These are phyloP conservation scores for Kazachstania martiniae DNA, from an alignment of 805 yeast genomes.

Conservation along the genomic window DNA sequence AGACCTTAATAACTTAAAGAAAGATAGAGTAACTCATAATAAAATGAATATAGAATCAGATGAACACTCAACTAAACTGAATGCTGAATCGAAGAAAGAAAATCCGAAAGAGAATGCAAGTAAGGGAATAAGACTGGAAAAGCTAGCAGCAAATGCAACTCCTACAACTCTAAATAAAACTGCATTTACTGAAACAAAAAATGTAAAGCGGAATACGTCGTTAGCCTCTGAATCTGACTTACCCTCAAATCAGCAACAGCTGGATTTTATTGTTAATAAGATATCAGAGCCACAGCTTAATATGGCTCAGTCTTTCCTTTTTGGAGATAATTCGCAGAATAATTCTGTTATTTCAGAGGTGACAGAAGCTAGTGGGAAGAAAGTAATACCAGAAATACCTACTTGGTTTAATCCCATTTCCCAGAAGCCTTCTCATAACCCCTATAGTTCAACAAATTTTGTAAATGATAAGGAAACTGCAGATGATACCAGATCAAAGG, in stretches of 20 bases:
- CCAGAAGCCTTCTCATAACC: slow-evolving; percentile 8
- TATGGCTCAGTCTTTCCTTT: slow-evolving; percentile 11
- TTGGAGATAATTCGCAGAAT: slow-evolving; percentile 5
- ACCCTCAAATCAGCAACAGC: too few species aligned
- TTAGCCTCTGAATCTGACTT: slow-evolving; percentile 8
- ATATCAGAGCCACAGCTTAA: slow-evolving; percentile 8
- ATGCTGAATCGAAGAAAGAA: slow-evolving; percentile 29
- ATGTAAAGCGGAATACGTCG: background rate
- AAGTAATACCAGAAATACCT: slow-evolving; percentile 17
- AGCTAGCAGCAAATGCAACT: background rate
- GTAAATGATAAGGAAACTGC: slow-evolving; percentile 10
- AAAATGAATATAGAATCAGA: too few species aligned
- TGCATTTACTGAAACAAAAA: background rate
- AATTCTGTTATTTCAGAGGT: slow-evolving; percentile 2
- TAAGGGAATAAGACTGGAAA: slow-evolving; percentile 5
- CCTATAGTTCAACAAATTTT: slow-evolving; percentile 12
- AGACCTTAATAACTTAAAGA: too few species aligned
- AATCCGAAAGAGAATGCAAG: slow-evolving; percentile 29
- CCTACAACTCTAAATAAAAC: too few species aligned
- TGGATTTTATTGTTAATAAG: slow-evolving; percentile 13
- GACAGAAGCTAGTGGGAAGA: slow-evolving; percentile 4
- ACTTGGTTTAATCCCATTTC: slow-evolving; percentile 21
- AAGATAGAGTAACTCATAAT: too few species aligned
- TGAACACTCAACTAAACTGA: too few species aligned
- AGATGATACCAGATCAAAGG: background rate